These are phyloP conservation scores for Pogostemon cablin DNA, from an alignment of 257 asterid genomes.

Conservation along the genomic window DNA sequence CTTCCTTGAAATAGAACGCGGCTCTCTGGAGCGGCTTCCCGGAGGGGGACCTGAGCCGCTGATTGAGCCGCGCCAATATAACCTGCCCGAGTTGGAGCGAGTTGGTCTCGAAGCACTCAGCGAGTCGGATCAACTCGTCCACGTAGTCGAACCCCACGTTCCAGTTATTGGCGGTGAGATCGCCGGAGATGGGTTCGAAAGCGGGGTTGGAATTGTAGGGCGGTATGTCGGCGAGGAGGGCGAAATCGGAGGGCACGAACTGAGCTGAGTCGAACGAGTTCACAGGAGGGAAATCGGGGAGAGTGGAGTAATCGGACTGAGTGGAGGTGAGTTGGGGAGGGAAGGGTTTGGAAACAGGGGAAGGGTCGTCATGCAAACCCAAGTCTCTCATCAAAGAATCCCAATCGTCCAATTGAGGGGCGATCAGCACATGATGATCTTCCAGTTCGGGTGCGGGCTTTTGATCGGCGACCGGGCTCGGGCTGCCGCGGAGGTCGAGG, in stretches of 20 bases:
- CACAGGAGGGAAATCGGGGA: slow-evolving; percentile 49
- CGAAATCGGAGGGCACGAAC: slow-evolving; percentile 47
- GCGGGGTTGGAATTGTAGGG: slow-evolving; percentile 35
- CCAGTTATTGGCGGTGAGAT: slow-evolving; percentile 36
- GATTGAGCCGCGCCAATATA: slow-evolving; percentile 83
- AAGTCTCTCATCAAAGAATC: slow-evolving; percentile 86
- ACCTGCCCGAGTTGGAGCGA: slow-evolving; percentile 75
- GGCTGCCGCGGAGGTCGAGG: slow-evolving; percentile 77
- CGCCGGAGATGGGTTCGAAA: slow-evolving; percentile 34
- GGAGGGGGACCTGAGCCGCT: slow-evolving; percentile 56
- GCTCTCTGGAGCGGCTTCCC: slow-evolving; percentile 85
- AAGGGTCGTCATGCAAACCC: slow-evolving; percentile 65
- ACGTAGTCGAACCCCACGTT: slow-evolving; percentile 67
- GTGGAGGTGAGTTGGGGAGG: slow-evolving; percentile 27
- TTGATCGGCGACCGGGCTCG: slow-evolving; percentile 51
- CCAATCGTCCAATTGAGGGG: slow-evolving; percentile 68
- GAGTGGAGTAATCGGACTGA: slow-evolving; percentile 39
- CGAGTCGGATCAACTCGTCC: slow-evolving; percentile 79
- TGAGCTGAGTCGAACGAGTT: slow-evolving; percentile 54
- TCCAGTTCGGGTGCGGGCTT: slow-evolving; percentile 62
- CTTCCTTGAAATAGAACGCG: slow-evolving; percentile 95
- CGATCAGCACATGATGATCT: slow-evolving; percentile 71
- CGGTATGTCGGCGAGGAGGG: slow-evolving; percentile 49
- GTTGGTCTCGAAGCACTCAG: slow-evolving; percentile 85
- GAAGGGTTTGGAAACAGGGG: slow-evolving; percentile 37